Conservation (phyloP, 2,329 filamentous ascomycete genomes). For the Fusarium devonianum region DNA sequence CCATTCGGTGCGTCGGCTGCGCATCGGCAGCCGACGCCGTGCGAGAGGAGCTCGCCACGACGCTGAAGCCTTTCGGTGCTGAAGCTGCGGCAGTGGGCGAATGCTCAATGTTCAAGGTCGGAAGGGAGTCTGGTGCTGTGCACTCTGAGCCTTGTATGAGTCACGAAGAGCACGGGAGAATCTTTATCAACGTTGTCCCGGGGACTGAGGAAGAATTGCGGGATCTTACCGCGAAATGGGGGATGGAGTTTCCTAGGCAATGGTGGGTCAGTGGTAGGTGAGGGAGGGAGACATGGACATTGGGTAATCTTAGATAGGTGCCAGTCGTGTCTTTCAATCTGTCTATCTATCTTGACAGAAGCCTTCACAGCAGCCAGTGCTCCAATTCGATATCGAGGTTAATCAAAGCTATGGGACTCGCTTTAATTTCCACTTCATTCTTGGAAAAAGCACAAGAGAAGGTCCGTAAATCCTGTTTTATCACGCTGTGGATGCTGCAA, state of each 20-base stretch:
- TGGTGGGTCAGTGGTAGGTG: slow-evolving; percentile 43
- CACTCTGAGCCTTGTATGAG: slow-evolving; percentile 53
- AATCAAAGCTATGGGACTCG: no score
- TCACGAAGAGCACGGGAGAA: slow-evolving; percentile 32
- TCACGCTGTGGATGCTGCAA: no score
- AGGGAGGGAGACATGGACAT: no score
- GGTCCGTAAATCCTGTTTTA: no score
- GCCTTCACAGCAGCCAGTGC: no score
- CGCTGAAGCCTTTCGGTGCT: slow-evolving; percentile 37
- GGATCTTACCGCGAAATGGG: slow-evolving; percentile 45
- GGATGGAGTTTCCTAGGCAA: slow-evolving; percentile 49
- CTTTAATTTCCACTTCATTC: no score
- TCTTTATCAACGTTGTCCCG: slow-evolving; percentile 51
- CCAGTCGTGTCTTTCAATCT: no score
- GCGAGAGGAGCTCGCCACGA: slow-evolving; percentile 44
- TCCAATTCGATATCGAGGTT: no score
- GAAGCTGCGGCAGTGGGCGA: slow-evolving; percentile 42
- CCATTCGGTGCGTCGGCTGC: slow-evolving; percentile 54
- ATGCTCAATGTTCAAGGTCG: slow-evolving; percentile 53
- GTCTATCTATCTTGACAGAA: no score
- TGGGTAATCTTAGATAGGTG: no score
- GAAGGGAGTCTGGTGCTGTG: slow-evolving; percentile 50
- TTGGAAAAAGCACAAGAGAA: no score
- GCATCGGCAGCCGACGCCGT: slow-evolving; percentile 51
- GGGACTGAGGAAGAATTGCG: slow-evolving; percentile 46